Evolutionary conservation across 768 basidiomycete species (phyloP).

Genomic region (Leccinum uliginosum): DNA sequence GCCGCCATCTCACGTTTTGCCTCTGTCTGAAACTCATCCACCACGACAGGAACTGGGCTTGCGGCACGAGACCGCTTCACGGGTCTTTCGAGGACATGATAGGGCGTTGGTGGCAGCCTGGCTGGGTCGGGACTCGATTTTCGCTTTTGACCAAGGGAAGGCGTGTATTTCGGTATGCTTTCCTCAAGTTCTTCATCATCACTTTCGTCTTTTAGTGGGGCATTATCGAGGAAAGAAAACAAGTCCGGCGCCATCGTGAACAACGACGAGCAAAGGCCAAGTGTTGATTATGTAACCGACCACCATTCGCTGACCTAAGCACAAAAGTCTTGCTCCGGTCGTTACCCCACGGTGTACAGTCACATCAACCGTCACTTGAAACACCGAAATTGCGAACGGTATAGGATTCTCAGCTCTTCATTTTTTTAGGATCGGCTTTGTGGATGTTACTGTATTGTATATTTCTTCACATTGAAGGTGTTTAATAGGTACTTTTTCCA

Average conservation of each 20-base stretch:
- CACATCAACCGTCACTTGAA: too few relatives aligned
- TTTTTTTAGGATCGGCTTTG: too few relatives aligned
- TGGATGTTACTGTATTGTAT: too few relatives aligned
- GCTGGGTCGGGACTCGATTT: slow-evolving; percentile 18
- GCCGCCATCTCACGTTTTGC: slow-evolving; percentile 89
- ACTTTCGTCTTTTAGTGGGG: slow-evolving; percentile 23
- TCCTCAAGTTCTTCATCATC: slow-evolving; percentile 18
- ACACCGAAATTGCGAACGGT: too few relatives aligned
- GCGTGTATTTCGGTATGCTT: neutral
- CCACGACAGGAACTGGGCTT: slow-evolving; percentile 68
- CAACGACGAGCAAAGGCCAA: neutral
- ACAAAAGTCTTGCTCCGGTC: too few relatives aligned
- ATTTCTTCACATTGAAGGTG: too few relatives aligned
- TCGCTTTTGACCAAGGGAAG: slow-evolving; percentile 19
- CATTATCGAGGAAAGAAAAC: slow-evolving; percentile 28
- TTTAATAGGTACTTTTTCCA: too few relatives aligned
- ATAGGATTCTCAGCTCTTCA: too few relatives aligned
- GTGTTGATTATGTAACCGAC: neutral
- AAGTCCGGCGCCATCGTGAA: slow-evolving; percentile 26
- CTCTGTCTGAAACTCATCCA: slow-evolving; percentile 94
- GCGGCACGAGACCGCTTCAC: slow-evolving; percentile 59
- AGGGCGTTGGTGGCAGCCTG: slow-evolving; percentile 9
- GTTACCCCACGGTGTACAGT: too few relatives aligned
- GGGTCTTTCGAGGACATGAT: slow-evolving; percentile 30
- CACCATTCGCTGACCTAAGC: too few relatives aligned